These are phyloP conservation scores for Penicillium sp. DNA, from an alignment of 2,329 filamentous ascomycete species.

Conservation along the genomic window DNA sequence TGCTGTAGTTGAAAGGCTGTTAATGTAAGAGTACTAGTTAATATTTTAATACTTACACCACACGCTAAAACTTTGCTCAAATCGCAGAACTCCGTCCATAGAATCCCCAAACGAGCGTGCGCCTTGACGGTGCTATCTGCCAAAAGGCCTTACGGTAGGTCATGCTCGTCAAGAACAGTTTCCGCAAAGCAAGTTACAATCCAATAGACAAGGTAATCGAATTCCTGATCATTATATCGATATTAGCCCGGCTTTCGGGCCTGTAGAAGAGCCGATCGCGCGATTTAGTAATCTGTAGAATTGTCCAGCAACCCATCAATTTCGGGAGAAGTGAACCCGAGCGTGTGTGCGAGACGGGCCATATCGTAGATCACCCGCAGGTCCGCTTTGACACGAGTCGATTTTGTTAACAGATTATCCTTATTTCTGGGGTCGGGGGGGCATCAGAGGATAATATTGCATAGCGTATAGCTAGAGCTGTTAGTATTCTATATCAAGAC, in stretches of 20 bases:
- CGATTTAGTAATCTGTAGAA: slow-evolving; percentile 26
- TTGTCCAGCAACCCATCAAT: slow-evolving; percentile 20
- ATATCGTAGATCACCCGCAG: slow-evolving; percentile 21
- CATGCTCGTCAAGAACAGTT: background rate
- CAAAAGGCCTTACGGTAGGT: background rate
- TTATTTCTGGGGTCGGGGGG: background rate
- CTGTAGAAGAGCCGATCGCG: slow-evolving; percentile 24
- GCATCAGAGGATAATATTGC: background rate
- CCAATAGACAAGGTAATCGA: slow-evolving; percentile 21
- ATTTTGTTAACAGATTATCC: background rate
- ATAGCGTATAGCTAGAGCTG: background rate
- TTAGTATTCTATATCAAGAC: background rate
- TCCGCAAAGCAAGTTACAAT: slow-evolving; percentile 21
- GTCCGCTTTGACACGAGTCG: slow-evolving; percentile 18
- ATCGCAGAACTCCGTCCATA: background rate
- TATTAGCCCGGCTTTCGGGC: slow-evolving; percentile 23
- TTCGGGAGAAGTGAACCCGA: slow-evolving; percentile 24
- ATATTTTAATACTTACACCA: background rate
- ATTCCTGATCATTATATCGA: slow-evolving; percentile 19
- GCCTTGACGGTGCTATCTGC: slow-evolving; percentile 1
- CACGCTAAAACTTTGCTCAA: background rate
- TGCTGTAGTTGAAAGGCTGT: background rate
- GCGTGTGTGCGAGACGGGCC: slow-evolving; percentile 20
- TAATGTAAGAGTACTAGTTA: background rate
- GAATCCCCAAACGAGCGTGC: background rate